These are phyloP conservation scores for Collybia sordida DNA, from an alignment of 768 basidiomycete genomes.

Conservation along the genomic window DNA sequence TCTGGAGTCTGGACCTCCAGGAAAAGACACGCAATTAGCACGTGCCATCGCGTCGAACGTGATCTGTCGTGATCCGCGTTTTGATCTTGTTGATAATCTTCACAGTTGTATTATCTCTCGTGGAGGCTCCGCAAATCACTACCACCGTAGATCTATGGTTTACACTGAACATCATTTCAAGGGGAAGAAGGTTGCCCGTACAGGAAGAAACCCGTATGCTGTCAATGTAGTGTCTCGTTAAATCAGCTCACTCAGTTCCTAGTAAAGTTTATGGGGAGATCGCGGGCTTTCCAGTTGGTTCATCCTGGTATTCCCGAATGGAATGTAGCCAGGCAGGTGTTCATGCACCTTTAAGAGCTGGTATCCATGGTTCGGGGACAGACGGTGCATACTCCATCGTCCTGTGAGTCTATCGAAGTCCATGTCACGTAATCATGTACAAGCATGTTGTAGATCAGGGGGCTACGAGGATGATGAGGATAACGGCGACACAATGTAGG, in stretches of 20 bases:
- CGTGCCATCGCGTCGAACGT: no score
- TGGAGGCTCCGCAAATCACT: no score
- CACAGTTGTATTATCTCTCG: no score
- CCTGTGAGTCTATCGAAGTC: slow-evolving; percentile 15
- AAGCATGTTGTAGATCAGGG: slow-evolving; percentile 19
- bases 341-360: slow-evolving; percentile 31
- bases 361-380: slow-evolving; percentile 32
- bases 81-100: no score
- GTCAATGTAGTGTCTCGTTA: no score
- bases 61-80: no score
- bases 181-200: no score
- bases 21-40: no score
- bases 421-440: neutral
- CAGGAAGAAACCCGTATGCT: no score
- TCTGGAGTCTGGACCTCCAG: no score
- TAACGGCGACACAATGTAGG: slow-evolving; percentile 34
- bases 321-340: slow-evolving; percentile 25
- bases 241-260: neutral
- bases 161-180: no score
- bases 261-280: slow-evolving; percentile 31
- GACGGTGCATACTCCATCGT: slow-evolving; percentile 41
- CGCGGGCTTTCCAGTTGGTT: slow-evolving; percentile 15
- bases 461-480: slow-evolving; percentile 44
- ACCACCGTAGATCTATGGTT: no score
- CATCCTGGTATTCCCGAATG: slow-evolving; percentile 18